These are phyloP conservation scores for Pythium plurisporium DNA, from an alignment of 352 stramenopile genomes.

Conservation along the genomic window DNA sequence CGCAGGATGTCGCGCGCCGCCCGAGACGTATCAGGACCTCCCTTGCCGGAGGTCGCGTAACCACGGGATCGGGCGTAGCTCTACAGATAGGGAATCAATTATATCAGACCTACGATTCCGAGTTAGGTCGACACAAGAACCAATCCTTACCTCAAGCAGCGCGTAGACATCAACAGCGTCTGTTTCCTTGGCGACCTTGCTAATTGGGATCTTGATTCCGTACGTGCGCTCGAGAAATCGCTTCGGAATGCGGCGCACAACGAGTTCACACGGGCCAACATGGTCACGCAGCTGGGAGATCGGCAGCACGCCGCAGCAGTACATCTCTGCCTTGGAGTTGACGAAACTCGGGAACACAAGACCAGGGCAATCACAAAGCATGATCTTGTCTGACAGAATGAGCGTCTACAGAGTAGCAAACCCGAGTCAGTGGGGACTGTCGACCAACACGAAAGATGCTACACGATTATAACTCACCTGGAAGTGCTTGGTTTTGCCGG, in stretches of 20 bases:
- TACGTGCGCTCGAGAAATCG: slow-evolving; percentile 96
- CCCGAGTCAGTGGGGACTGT: too few species aligned
- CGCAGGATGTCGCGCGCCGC: slow-evolving; percentile 95
- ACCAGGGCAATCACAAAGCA: slow-evolving; percentile 99
- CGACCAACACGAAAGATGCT: background rate
- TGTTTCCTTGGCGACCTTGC: slow-evolving; percentile 63
- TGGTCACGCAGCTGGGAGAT: slow-evolving; percentile 98
- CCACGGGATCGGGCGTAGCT: slow-evolving; percentile 82
- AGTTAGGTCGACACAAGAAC: too few species aligned
- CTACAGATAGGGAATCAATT: too few species aligned
- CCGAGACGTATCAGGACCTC: slow-evolving; percentile 92
- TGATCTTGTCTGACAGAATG: slow-evolving; percentile 94
- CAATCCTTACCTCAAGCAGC: slow-evolving; percentile 32
- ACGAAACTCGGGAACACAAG: slow-evolving; percentile 99
- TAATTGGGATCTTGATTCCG: slow-evolving; percentile 89
- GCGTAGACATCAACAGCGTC: slow-evolving; percentile 77
- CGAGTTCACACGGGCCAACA: slow-evolving; percentile 90
- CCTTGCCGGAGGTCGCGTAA: slow-evolving; percentile 93
- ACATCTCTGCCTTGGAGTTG: slow-evolving; percentile 97
- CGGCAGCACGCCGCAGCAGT: slow-evolving; percentile 97
- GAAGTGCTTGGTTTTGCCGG: slow-evolving; percentile 99
- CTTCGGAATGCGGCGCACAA: slow-evolving; percentile 93
- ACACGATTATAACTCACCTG: slow-evolving; percentile 53
- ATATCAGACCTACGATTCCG: too few species aligned
- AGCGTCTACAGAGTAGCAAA: slow-evolving; percentile 85